Conservation (phyloP, 129 eudicot genomes). For the Escallonia herrerae region DNA sequence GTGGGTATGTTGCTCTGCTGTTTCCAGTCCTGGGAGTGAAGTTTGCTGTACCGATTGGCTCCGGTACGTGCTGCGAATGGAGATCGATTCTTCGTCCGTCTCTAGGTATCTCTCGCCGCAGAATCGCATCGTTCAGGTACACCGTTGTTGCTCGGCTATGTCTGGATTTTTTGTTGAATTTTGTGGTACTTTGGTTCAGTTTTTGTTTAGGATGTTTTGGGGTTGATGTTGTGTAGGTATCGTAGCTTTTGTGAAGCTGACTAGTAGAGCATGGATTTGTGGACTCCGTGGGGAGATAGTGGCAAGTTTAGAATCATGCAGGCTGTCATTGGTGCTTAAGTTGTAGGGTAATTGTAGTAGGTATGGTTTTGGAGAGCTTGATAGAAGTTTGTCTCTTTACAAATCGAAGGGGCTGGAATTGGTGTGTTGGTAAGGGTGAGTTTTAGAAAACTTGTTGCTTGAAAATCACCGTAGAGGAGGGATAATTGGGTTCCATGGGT, state of each 20-base stretch:
- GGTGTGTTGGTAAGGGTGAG: no score
- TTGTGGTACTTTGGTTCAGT: constrained; percentile 6
- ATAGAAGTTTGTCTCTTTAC: no score
- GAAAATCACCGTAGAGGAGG: no score
- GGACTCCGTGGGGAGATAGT: neutral
- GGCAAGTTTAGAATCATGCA: no score
- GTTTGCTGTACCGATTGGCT: constrained; percentile 68
- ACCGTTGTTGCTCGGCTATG: neutral
- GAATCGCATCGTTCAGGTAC: constrained; percentile 62
- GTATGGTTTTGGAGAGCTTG: no score
- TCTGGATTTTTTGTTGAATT: neutral
- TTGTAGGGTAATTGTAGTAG: no score
- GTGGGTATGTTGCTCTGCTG: no score
- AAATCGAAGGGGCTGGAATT: no score
- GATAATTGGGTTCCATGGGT: no score
- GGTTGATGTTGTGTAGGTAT: constrained; percentile 5
- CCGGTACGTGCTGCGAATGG: constrained; percentile 45
- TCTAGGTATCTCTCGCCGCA: constrained; percentile 34
- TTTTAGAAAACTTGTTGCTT: no score
- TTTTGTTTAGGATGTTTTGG: neutral
- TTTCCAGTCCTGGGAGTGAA: constrained; percentile 47
- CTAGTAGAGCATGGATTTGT: neutral
- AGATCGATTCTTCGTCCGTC: constrained; percentile 60
- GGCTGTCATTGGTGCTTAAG: no score
- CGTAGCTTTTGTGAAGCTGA: no score